Evolutionary conservation across 176 grass and related monocot genomes (phyloP).

Genomic region (Triticum aestivum): DNA sequence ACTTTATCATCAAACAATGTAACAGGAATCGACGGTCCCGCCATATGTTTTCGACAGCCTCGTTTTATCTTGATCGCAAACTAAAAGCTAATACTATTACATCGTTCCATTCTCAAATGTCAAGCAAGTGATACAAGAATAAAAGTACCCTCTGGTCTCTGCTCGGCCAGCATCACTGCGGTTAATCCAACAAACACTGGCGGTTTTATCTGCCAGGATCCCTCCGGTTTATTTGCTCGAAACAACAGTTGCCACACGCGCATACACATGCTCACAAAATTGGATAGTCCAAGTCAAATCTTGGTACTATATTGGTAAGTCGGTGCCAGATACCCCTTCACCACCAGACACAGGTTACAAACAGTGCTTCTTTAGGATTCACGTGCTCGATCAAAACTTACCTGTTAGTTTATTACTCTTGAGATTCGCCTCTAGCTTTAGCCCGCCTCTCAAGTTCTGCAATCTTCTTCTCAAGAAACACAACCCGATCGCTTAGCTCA

Average conservation of each 20-base stretch:
- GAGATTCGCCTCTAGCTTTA: conserved; percentile 67
- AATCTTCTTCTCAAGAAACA: conserved; percentile 73
- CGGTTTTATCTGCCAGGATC: conserved; percentile 4
- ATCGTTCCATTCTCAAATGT: neutral
- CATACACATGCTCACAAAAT: neutral
- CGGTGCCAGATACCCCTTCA: neutral
- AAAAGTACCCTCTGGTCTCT: neutral
- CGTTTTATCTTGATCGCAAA: neutral
- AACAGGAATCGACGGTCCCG: neutral
- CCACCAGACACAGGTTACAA: neutral
- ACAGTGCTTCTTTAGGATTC: neutral
- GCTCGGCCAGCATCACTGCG: neutral
- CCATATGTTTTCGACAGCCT: neutral
- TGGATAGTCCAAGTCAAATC: neutral
- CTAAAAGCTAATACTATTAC: neutral
- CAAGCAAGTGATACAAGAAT: neutral
- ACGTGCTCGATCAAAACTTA: conserved; percentile 8
- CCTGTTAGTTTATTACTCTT: conserved; percentile 32
- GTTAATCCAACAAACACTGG: neutral
- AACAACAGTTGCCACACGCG: neutral
- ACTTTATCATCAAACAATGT: neutral
- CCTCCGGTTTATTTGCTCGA: conserved; percentile 15
- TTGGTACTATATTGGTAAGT: neutral
- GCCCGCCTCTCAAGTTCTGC: conserved; percentile 67
- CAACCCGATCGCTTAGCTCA: conserved; percentile 61